Conservation (phyloP, 208 protist genomes). For the Lotmaria passim region DNA sequence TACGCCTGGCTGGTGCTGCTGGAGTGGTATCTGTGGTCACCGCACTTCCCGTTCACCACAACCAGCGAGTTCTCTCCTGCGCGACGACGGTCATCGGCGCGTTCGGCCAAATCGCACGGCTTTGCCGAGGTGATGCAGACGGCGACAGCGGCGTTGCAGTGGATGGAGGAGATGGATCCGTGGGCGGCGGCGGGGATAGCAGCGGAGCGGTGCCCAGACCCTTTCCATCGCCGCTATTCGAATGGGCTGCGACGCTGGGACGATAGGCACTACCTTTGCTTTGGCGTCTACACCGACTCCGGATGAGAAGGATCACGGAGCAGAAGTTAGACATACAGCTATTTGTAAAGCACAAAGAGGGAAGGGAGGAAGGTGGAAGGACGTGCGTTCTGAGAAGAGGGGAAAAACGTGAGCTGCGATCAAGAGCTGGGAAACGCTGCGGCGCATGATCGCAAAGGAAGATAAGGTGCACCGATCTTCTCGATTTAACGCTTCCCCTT, state of each 20-base stretch:
- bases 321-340: background rate
- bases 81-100: background rate
- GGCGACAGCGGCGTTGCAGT: constrained; percentile 30
- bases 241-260: constrained; percentile 88
- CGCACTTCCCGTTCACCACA: background rate
- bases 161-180: constrained; percentile 75
- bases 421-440: too few relatives aligned
- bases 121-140: constrained; percentile 53
- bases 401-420: too few relatives aligned
- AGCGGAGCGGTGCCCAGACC: constrained; percentile 52
- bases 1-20: constrained; percentile 72
- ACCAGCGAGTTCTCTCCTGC: background rate
- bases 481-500: background rate
- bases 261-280: constrained; percentile 75
- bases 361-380: too few relatives aligned
- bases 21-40: constrained; percentile 51
- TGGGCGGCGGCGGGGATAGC: constrained; percentile 52
- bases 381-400: background rate
- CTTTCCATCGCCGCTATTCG: constrained; percentile 70
- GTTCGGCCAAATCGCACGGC: background rate
- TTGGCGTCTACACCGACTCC: too few relatives aligned
- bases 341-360: too few relatives aligned
- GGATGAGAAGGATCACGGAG: background rate
- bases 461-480: too few relatives aligned
- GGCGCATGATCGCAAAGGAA: too few relatives aligned